These are phyloP conservation scores for Effrenium voratum DNA, from an alignment of 73 alveolate species.

Conservation along the genomic window DNA sequence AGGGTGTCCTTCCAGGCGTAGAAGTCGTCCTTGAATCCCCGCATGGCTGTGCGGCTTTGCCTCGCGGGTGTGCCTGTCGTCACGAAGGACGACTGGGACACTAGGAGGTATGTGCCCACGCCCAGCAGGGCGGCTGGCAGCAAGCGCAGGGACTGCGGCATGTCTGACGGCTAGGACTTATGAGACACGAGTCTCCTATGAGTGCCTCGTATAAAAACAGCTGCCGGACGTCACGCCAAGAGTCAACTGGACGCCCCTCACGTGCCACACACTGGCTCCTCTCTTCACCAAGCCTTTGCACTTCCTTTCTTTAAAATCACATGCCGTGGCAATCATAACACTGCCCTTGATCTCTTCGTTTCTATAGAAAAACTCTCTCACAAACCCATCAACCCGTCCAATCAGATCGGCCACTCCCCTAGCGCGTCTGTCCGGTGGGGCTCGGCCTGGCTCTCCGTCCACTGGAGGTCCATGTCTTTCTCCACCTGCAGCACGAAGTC, in stretches of 20 bases:
- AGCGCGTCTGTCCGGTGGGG: too few relatives aligned
- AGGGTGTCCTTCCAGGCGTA: slow-evolving; percentile 60
- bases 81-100: slow-evolving; percentile 22
- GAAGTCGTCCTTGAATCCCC: slow-evolving; percentile 85
- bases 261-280: too few relatives aligned
- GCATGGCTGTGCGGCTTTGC: slow-evolving; percentile 49
- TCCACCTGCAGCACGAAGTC: slow-evolving; percentile 45
- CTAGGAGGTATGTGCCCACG: slow-evolving; percentile 31
- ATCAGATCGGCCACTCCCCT: too few relatives aligned
- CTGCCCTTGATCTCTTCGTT: neutral
- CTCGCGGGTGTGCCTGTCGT: neutral
- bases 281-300: too few relatives aligned
- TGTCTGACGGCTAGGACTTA: too few relatives aligned
- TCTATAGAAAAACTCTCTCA: too few relatives aligned
- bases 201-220: too few relatives aligned
- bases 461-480: slow-evolving; percentile 80
- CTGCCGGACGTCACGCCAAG: too few relatives aligned
- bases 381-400: too few relatives aligned
- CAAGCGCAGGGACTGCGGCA: slow-evolving; percentile 20
- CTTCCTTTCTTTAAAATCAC: neutral
- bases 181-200: too few relatives aligned
- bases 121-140: slow-evolving; percentile 32
- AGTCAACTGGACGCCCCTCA: too few relatives aligned
- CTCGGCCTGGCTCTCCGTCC: slow-evolving; percentile 63
- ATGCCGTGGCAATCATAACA: neutral